Base-by-base conservation (phyloP, 2,329 filamentous ascomycete genomes). In the Parascedosporium putredinis region DNA sequence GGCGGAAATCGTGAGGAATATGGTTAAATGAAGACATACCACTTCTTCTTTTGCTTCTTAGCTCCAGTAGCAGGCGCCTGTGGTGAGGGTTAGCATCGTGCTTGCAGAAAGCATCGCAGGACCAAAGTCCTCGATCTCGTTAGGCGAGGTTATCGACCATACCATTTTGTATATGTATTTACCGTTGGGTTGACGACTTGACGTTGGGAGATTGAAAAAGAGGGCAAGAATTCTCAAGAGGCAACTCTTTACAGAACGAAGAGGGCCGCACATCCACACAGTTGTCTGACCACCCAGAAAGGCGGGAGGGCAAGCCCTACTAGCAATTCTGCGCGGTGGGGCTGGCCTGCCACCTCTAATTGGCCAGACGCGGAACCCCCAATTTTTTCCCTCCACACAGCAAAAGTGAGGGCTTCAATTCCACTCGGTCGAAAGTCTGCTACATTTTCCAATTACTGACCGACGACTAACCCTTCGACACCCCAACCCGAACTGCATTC, bases 31-130 rank as follows among this genome's bases (percentile, higher is more conserved):
- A 45, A 34, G 45, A 58, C 56, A 50, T 57, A 58, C 69, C 69
- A 72, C 69, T 73, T 71, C 68, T 72, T 72, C 69, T 72, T 73
- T 65, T 72, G 68, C 66, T 72, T 72, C 67, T 70, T 71, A 62
- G 64, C 68, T 67, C 67, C 68, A 62, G 67, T 65, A 62, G 68
- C 67, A 59, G 68, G 66, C 62, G 67, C 67, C 69, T 69, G 55
- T 51, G 31, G 51, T 53, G 43, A 51, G 50, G 50, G 55, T 61
- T 55, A 47, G 56, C 52, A 49, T 48, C 22, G 47, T 55, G 52
- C 52, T 52, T 4, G 16, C 31, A 42, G 9, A 29, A 14, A 25
- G 10, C 1, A 18, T 23, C 27, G 10, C 8, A 18, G 10, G 12
- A 3, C 14, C 14, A 45, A 6, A 25, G 7, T 10, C 42, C 23